phyloP scores from a whole-genome alignment of 805 yeast species.

The Wickerhamomyces kurtzmanii region DNA sequence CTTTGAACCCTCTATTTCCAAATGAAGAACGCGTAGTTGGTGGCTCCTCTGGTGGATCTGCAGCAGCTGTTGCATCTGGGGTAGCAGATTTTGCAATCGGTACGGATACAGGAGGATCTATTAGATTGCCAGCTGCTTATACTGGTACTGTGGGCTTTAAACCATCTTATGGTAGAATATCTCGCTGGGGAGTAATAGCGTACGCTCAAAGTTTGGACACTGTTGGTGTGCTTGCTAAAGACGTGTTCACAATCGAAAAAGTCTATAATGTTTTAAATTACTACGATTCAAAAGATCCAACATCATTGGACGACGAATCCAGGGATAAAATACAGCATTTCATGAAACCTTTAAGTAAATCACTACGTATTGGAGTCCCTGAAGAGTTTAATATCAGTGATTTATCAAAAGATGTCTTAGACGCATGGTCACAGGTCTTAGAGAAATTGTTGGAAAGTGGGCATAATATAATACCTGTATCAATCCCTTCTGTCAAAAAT shows the following conservation, averaged over 20 bases:
- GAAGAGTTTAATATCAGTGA: slow-evolving; percentile 53
- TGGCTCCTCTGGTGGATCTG: slow-evolving; percentile 95
- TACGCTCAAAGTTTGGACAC: slow-evolving; percentile 95
- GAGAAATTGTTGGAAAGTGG: slow-evolving; percentile 34
- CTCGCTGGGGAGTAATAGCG: slow-evolving; percentile 86
- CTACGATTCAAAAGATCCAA: slow-evolving; percentile 73
- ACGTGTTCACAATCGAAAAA: slow-evolving; percentile 28
- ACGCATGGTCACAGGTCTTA: slow-evolving; percentile 37
- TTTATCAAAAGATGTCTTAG: slow-evolving; percentile 34
- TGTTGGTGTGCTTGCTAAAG: slow-evolving; percentile 68
- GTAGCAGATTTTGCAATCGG: slow-evolving; percentile 74
- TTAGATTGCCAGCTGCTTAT: slow-evolving; percentile 85
- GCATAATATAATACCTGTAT: slow-evolving; percentile 47
- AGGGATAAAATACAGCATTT: slow-evolving; percentile 20
- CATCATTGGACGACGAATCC: slow-evolving; percentile 34
- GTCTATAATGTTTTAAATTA: slow-evolving; percentile 50
- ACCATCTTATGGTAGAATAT: slow-evolving; percentile 87
- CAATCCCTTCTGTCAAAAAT: slow-evolving; percentile 57
- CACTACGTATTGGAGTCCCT: slow-evolving; percentile 61
- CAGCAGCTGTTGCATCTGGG: slow-evolving; percentile 78
- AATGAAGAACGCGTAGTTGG: slow-evolving; percentile 45
- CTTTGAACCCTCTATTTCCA: slow-evolving; percentile 40
- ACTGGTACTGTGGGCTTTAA: slow-evolving; percentile 82
- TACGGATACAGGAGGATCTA: slow-evolving; percentile 97
- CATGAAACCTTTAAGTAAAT: slow-evolving; percentile 3